A percentile compares a stretch with the other conserved stretches of the same genome.
These are phyloP conservation scores for Cytospora mali DNA, from an alignment of 2,329 filamentous ascomycete genomes.

Conservation along the genomic window DNA sequence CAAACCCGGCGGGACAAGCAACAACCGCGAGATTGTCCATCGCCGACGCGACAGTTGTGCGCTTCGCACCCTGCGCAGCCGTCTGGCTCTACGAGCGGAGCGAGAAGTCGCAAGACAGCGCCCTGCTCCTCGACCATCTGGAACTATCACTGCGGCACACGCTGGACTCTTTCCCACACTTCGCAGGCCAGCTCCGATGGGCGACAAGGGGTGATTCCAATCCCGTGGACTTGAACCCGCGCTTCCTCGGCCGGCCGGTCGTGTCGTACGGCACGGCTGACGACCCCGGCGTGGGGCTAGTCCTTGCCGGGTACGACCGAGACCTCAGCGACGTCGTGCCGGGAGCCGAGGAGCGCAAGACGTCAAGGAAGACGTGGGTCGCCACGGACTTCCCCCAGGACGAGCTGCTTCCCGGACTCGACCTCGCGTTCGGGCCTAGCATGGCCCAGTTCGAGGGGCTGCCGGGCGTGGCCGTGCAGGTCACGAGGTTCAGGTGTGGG, in stretches of 20 bases:
- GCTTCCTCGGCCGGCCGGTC: constrained; percentile 41
- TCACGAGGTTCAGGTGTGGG: constrained; percentile 45
- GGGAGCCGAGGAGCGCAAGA: constrained; percentile 26
- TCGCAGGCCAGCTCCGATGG: constrained; percentile 45
- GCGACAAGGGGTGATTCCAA: constrained; percentile 33
- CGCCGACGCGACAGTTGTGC: constrained; percentile 45
- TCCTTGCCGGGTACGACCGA: constrained; percentile 36
- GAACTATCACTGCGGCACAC: constrained; percentile 38
- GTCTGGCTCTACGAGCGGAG: constrained; percentile 48
- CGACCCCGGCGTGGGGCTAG: constrained; percentile 48
- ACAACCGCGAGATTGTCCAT: constrained; percentile 41
- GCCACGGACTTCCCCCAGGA: constrained; percentile 39
- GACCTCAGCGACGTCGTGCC: constrained; percentile 39
- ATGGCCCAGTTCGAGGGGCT: constrained; percentile 35
- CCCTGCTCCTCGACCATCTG: constrained; percentile 17
- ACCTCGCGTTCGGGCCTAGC: constrained; percentile 38
- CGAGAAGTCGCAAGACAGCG: constrained; percentile 8
- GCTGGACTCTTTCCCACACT: constrained; percentile 45
- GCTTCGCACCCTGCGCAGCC: constrained; percentile 44
- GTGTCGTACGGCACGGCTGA: constrained; percentile 39
- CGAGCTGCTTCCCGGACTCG: constrained; percentile 38
- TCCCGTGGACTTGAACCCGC: constrained; percentile 29
- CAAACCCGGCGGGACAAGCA: not conserved
- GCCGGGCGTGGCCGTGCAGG: constrained; percentile 41
- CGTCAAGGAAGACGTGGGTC: constrained; percentile 38